A percentile compares a stretch with the other conserved stretches of the same genome.
phyloP scores from a whole-genome alignment of 805 yeast species.

The Maudiozyma pseudohumilis region DNA sequence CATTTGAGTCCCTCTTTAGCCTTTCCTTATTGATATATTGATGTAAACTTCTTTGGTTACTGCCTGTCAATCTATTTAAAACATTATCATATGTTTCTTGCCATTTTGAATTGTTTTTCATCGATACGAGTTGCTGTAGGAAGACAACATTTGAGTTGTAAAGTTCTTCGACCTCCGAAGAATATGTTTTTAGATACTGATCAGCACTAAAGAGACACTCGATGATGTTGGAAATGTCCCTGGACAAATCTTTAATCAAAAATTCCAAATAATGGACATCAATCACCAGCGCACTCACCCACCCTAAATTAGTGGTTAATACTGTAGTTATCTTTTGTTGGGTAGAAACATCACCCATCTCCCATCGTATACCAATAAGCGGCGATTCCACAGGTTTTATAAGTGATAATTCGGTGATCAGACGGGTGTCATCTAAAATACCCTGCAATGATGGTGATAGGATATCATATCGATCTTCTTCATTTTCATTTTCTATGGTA shows the following conservation, averaged over 20 bases:
- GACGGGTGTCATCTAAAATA: background rate
- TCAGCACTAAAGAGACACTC: constrained; percentile 38
- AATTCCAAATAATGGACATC: constrained; percentile 31
- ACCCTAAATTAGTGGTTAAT: constrained; percentile 39
- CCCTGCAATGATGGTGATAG: background rate
- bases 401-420: background rate
- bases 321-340: constrained; percentile 25
- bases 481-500: background rate
- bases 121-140: constrained; percentile 32
- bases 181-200: constrained; percentile 41
- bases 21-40: constrained; percentile 11
- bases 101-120: constrained; percentile 38
- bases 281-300: constrained; percentile 40
- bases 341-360: background rate
- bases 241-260: constrained; percentile 20
- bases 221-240: constrained; percentile 35
- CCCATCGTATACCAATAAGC: background rate
- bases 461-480: background rate
- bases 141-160: constrained; percentile 33
- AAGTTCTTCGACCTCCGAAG: constrained; percentile 39
- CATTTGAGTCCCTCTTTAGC: constrained; percentile 3
- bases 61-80: constrained; percentile 9
- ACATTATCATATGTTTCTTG: constrained; percentile 22
- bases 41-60: constrained; percentile 7
- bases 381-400: constrained; percentile 29